Evolutionary conservation across 192 early-diverging fungal species (phyloP), one percentile per base, ranked within the genome.

Genomic region (Podila horticola): DNA sequence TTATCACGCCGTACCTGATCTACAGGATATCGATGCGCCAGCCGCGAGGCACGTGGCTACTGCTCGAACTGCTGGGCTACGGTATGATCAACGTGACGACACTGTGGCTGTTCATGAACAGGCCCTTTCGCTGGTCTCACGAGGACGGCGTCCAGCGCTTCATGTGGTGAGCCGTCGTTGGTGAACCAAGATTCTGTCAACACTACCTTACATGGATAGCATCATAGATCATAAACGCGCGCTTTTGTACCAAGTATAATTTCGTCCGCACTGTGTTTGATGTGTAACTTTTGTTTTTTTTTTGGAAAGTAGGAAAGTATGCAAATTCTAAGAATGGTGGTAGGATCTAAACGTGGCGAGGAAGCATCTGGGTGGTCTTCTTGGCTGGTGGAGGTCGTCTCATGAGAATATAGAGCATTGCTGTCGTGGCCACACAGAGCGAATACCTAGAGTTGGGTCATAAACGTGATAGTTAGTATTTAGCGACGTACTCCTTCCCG

Each of bases 1-100:
- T 95, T 86, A 93, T 98, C 28, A 85, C 97, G 15, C 97, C 97
- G 0, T 96, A 89, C 70, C 76, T 91, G 36, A 83, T 99, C 69
- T 91, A 90, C 41, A 86, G 93, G 11, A 62, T 97, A 30, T 89
- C 95, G 67, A 85, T 93, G 70, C 74, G 36, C 60, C 83, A 69
- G 45, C 83, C 79, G 26, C 41, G 38, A 55, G 74, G 45, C 1
- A 50, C 34, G 13, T 58, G 74, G 57, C 74, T 82, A 19, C 24
- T 91, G 6, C 10, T 84, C 1, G 74, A 91, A 61, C 49, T 92
- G 17, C 28, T 87, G 15, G 55, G 86, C 26, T 94, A 91, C 74
- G 33, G 70, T 7, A 52, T 34, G 5, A 75, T 97, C 57, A 97
- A 97, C 65, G 71, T 69, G 0, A 69, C 73, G n/a, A 96, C 93